phyloP scores from a whole-genome alignment of 2,329 filamentous ascomycete genomes.

The Colletotrichum nymphaeae region DNA sequence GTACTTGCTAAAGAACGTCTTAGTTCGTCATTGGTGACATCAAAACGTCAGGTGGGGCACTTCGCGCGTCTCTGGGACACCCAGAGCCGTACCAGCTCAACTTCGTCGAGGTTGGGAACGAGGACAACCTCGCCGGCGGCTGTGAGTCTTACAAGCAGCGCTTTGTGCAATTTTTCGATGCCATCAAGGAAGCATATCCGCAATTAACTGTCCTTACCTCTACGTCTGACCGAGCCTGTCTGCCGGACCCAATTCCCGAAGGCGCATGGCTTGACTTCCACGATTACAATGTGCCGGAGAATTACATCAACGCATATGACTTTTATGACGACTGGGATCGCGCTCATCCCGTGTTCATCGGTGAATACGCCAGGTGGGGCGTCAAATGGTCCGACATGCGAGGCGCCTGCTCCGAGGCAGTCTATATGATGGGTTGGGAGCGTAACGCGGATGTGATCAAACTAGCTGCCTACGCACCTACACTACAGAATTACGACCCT shows the following conservation, averaged over 20 bases:
- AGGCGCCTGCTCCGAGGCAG: constrained; percentile 2
- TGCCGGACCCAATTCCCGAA: constrained; percentile 2
- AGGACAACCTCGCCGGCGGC: too few species aligned
- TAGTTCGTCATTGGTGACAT: too few species aligned
- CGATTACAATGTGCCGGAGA: constrained; percentile 7
- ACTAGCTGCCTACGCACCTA: neutral
- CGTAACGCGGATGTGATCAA: constrained; percentile 10
- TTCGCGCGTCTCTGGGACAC: too few species aligned
- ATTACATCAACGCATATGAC: neutral
- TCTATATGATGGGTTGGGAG: constrained; percentile 11
- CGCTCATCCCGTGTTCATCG: constrained; percentile 2
- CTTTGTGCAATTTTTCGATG: neutral
- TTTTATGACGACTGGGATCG: constrained; percentile 6
- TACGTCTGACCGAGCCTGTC: constrained; percentile 1
- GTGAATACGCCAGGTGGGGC: constrained; percentile 7
- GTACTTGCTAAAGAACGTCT: too few species aligned
- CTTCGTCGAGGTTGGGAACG: too few species aligned
- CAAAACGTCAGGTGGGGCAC: too few species aligned
- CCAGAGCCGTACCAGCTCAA: too few species aligned
- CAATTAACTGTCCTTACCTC: neutral
- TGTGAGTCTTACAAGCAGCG: neutral
- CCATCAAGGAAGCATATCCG: neutral
- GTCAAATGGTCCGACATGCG: neutral
- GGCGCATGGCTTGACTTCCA: constrained; percentile 10
- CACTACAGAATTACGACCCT: constrained; percentile 2